These are phyloP conservation scores for Trichoderma sp. DNA, from an alignment of 2,329 filamentous ascomycete species.

Conservation along the genomic window DNA sequence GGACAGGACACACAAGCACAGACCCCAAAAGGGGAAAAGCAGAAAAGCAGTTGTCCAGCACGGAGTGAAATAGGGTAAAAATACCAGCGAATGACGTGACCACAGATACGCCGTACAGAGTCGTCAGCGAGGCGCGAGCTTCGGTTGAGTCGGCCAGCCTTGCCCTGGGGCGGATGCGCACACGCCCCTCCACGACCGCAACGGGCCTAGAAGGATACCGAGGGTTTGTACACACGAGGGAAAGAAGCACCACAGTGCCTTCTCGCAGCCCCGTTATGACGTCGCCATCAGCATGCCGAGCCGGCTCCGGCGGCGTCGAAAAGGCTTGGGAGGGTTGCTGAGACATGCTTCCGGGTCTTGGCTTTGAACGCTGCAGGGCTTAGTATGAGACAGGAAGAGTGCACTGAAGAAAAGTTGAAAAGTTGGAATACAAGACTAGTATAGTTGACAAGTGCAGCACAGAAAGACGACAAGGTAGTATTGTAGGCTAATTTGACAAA, in stretches of 20 bases:
- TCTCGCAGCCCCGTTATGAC: conserved; percentile 21
- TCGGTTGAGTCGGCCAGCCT: conserved; percentile 17
- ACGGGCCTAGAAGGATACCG: not conserved
- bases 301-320: conserved; percentile 27
- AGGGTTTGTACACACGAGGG: not conserved
- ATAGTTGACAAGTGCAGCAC: no score
- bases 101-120: not conserved
- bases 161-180: not conserved
- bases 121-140: conserved; percentile 8
- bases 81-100: conserved; percentile 7
- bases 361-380: conserved; percentile 9
- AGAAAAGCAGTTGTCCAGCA: not conserved
- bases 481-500: not conserved
- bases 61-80: not conserved
- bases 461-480: not conserved
- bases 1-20: not conserved
- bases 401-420: not conserved
- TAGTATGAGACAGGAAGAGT: not conserved
- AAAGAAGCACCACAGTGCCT: not conserved
- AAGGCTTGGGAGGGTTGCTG: not conserved
- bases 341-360: conserved; percentile 9
- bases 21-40: not conserved
- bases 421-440: no score
- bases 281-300: conserved; percentile 26
- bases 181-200: conserved; percentile 3